Evolutionary conservation across 176 grass and related monocot species (phyloP).

Genomic region (Chloris gayana): DNA sequence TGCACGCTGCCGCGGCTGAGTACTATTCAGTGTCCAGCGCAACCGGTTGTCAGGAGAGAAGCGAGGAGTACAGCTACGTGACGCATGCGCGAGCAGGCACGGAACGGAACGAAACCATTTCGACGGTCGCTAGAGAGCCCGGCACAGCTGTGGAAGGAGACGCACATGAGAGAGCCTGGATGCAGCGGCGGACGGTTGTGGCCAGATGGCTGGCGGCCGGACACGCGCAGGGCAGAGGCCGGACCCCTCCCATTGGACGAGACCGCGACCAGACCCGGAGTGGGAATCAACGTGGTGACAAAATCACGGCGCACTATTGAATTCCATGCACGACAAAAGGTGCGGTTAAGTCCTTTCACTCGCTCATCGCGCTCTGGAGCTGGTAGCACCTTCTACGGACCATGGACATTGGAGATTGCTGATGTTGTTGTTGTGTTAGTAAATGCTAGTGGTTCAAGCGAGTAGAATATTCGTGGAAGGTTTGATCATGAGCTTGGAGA

Average conservation of each 20-base stretch:
- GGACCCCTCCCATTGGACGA: slow-evolving; percentile 32
- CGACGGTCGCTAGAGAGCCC: background rate
- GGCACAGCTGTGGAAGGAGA: no score
- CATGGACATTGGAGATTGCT: no score
- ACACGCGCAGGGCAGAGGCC: background rate
- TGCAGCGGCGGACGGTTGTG: background rate
- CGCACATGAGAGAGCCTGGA: background rate
- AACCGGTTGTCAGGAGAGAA: no score
- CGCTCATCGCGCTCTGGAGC: no score
- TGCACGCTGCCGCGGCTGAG: no score
- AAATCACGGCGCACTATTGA: background rate
- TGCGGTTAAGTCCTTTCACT: no score
- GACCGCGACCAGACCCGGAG: background rate
- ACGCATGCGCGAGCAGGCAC: no score
- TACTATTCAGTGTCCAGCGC: no score
- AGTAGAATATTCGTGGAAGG: background rate
- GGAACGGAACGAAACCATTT: background rate
- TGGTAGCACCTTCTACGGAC: no score
- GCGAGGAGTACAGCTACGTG: no score
- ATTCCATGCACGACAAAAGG: background rate
- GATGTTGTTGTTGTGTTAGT: background rate
- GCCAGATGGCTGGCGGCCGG: slow-evolving; percentile 14
- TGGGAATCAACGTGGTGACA: background rate
- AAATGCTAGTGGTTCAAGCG: background rate
- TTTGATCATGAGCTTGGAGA: slow-evolving; percentile 25